phyloP scores from a whole-genome alignment of 2,329 filamentous ascomycete genomes.

The Trichoderma sp. region DNA sequence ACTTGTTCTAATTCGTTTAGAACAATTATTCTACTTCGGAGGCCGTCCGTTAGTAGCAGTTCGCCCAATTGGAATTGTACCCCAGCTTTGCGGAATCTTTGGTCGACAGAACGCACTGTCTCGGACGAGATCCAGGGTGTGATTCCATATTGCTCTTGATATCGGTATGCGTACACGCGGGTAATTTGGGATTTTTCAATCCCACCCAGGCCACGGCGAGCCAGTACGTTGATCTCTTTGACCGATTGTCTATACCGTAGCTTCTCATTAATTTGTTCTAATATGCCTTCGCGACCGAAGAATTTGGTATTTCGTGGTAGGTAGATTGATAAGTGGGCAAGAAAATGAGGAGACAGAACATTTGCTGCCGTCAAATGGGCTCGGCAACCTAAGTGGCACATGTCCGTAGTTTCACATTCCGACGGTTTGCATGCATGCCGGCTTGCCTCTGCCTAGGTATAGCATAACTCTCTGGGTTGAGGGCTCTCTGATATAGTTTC shows the following conservation, averaged over 20 bases:
- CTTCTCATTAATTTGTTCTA: background rate
- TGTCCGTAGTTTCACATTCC: no score
- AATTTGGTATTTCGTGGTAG: background rate
- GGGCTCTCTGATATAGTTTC: no score
- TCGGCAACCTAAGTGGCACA: no score
- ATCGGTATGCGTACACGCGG: background rate
- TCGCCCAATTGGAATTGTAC: background rate
- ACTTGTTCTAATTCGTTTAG: background rate
- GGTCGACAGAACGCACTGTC: background rate
- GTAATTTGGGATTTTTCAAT: background rate
- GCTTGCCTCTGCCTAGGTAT: no score
- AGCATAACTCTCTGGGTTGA: no score
- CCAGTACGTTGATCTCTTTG: no score
- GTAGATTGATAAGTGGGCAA: background rate
- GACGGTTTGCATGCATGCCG: no score
- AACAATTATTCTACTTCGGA: background rate
- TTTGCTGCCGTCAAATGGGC: no score
- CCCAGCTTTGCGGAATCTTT: background rate
- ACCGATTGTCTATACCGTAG: background rate
- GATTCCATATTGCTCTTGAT: background rate
- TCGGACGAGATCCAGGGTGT: background rate
- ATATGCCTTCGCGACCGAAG: background rate
- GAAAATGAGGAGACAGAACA: background rate
- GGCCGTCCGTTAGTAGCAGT: background rate
- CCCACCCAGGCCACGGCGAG: background rate